phyloP scores from a whole-genome alignment of 2,329 filamentous ascomycete species.

The Sarocladiaceae sp. region DNA sequence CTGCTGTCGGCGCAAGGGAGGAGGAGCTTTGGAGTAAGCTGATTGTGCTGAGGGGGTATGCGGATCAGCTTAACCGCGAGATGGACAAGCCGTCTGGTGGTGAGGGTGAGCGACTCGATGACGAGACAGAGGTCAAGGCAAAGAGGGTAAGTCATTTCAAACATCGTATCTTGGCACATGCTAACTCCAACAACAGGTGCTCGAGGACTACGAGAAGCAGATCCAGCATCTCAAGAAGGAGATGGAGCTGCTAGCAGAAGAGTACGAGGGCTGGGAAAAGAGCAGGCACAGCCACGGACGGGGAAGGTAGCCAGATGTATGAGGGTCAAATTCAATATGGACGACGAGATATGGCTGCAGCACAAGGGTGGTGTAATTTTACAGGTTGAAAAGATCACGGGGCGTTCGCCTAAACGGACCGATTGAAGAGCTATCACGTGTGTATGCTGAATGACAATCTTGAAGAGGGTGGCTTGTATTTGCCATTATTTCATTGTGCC shows the following conservation, averaged over 20 bases:
- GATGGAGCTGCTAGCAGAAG: conserved; percentile 57
- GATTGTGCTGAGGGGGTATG: conserved; percentile 69
- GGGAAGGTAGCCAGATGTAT: neutral
- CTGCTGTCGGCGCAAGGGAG: conserved; percentile 68
- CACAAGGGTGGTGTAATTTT: neutral
- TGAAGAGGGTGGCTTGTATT: too few species aligned
- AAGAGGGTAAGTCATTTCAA: conserved; percentile 58
- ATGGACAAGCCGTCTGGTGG: conserved; percentile 61
- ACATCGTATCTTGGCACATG: neutral
- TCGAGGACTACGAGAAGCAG: conserved; percentile 80
- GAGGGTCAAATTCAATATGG: neutral
- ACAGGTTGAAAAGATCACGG: too few species aligned
- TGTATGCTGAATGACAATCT: too few species aligned
- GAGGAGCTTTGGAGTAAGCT: conserved; percentile 85
- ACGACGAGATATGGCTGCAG: neutral
- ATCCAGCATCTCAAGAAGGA: conserved; percentile 72
- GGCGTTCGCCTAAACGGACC: too few species aligned
- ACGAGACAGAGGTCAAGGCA: conserved; percentile 66
- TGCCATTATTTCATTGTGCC: too few species aligned
- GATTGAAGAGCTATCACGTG: too few species aligned
- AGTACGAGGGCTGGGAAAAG: conserved; percentile 53
- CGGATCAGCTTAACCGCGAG: conserved; percentile 68
- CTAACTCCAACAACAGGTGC: conserved; percentile 48
- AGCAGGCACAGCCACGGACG: conserved; percentile 27
- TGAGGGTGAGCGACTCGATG: conserved; percentile 56